Percentiles rank a stretch among this genome's conserved stretches.
phyloP scores from a whole-genome alignment of 2,329 filamentous ascomycete species.

The Camillea tinctor region DNA sequence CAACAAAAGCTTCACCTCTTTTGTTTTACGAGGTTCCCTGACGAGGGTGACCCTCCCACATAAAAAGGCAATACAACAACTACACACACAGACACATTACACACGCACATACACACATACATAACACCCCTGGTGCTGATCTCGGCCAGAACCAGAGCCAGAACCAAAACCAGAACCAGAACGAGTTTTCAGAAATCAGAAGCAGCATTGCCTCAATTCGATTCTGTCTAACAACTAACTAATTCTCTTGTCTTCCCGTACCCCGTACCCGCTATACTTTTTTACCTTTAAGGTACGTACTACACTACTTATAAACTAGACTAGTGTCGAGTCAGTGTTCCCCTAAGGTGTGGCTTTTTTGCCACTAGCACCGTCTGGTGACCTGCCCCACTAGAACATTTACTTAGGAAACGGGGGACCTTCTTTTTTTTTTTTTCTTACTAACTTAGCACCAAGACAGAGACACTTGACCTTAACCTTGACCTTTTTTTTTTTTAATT shows the following conservation, averaged over 20 bases:
- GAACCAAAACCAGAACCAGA: neutral
- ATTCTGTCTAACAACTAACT: neutral
- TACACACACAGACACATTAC: neutral
- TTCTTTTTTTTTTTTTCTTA: constrained; percentile 18
- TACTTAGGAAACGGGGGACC: constrained; percentile 17
- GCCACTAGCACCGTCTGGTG: constrained; percentile 32
- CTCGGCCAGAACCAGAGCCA: constrained; percentile 9
- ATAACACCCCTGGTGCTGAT: constrained; percentile 20
- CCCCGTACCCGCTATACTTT: neutral
- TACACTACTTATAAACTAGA: constrained; percentile 17
- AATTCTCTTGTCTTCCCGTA: neutral
- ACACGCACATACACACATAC: neutral
- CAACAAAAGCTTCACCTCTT: neutral
- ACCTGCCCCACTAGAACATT: constrained; percentile 30
- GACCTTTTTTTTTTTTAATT: constrained; percentile 14
- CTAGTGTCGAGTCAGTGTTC: constrained; percentile 29
- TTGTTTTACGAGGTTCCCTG: neutral
- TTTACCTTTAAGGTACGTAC: neutral
- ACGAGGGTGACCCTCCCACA: neutral
- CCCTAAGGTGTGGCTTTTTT: constrained; percentile 29
- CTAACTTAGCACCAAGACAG: constrained; percentile 23
- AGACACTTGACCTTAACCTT: constrained; percentile 21
- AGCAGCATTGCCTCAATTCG: constrained; percentile 8
- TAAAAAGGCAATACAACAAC: no score
- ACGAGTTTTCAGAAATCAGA: constrained; percentile 11